These are phyloP conservation scores for Medicago truncatula DNA, from an alignment of 306 rosid species.

Conservation along the genomic window MtrunA17r5.0-ANR NC_053042.1:50563001-50563500, in stretches of 20 bases:
- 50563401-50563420: conserved; percentile 61
- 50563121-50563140: conserved; percentile 72
- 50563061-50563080: conserved; percentile 82
- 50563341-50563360: conserved; percentile 60
- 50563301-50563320: conserved; percentile 75
- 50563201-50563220: conserved; percentile 73
- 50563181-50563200: conserved; percentile 81
- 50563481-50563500: conserved; percentile 70
- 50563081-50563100: conserved; percentile 86
- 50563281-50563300: conserved; percentile 62
- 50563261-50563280: conserved; percentile 41
- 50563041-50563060: conserved; percentile 62
- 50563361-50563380: conserved; percentile 57
- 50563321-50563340: conserved; percentile 80
- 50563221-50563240: conserved; percentile 71
- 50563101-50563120: conserved; percentile 77
- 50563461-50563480: conserved; percentile 32
- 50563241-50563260: conserved; percentile 80
- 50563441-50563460: conserved; percentile 53
- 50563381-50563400: conserved; percentile 75
- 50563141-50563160: conserved; percentile 75
- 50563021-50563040: conserved; percentile 76
- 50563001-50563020: conserved; percentile 72
- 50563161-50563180: conserved; percentile 73
- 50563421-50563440: conserved; percentile 82